Percentiles rank a stretch among this genome's conserved stretches.
Evolutionary conservation across 2,329 filamentous ascomycete genomes (phyloP).

Genomic region (Tolypocladium ovalisporum): DNA sequence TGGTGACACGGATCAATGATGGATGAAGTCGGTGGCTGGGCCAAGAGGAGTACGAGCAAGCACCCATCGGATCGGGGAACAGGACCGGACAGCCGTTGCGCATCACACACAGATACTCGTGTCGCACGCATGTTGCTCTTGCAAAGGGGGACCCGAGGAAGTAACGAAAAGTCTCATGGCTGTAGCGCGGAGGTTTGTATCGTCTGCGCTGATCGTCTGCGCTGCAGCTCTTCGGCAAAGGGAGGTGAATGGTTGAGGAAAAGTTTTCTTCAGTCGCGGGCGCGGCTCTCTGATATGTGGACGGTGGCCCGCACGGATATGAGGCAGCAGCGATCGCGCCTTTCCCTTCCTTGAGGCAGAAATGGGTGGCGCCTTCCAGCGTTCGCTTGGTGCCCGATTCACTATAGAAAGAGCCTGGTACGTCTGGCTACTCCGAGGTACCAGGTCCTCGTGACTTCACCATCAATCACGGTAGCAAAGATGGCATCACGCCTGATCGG

Average conservation of each 20-base stretch:
- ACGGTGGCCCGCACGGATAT: background rate
- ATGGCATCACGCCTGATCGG: background rate
- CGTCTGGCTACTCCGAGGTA: background rate
- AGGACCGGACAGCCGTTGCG: constrained; percentile 1
- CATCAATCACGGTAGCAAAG: background rate
- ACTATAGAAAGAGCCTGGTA: background rate
- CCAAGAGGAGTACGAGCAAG: background rate
- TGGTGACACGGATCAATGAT: constrained; percentile 1
- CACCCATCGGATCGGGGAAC: constrained; percentile 3
- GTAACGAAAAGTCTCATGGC: background rate
- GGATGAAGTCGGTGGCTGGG: constrained; percentile 4
- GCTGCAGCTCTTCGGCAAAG: background rate
- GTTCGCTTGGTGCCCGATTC: background rate
- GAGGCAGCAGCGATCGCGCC: background rate
- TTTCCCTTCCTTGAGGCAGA: too few species aligned
- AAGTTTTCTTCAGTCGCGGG: background rate
- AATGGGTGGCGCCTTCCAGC: background rate
- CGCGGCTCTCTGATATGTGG: background rate
- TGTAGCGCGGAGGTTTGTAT: too few species aligned
- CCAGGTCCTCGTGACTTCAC: background rate
- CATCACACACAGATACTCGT: background rate
- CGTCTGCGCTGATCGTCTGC: too few species aligned
- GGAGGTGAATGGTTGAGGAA: background rate
- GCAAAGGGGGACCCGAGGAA: background rate
- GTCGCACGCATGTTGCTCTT: background rate